Evolutionary conservation across 768 basidiomycete species (phyloP).

Genomic region (Dentipellis sp.): DNA sequence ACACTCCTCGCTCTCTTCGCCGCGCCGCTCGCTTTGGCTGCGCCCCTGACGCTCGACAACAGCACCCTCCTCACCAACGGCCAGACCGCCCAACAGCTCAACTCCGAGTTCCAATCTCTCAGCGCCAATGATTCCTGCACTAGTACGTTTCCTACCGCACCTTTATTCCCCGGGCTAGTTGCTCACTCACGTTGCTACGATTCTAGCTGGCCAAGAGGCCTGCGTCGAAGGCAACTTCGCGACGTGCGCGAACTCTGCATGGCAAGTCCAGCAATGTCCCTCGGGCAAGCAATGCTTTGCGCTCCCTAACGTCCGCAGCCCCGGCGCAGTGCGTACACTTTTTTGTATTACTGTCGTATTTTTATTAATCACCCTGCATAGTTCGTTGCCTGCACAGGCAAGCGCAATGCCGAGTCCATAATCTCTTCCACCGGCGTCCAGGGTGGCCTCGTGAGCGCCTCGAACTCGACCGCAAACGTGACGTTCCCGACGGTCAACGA

Average conservation of each 20-base stretch:
- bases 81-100: slow-evolving; percentile 40
- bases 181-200: slow-evolving; percentile 8
- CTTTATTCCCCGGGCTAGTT: background rate
- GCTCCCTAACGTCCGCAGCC: slow-evolving; percentile 31
- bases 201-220: slow-evolving; percentile 31
- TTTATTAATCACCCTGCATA: slow-evolving; percentile 12
- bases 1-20: slow-evolving; percentile 13
- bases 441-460: slow-evolving; percentile 29
- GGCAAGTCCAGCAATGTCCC: slow-evolving; percentile 30
- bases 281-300: slow-evolving; percentile 38
- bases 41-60: slow-evolving; percentile 29
- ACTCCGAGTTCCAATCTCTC: slow-evolving; percentile 33
- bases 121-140: slow-evolving; percentile 35
- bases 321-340: slow-evolving; percentile 34
- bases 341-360: background rate
- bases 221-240: slow-evolving; percentile 35
- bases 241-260: slow-evolving; percentile 31
- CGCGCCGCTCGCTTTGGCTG: slow-evolving; percentile 21
- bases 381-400: slow-evolving; percentile 44
- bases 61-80: slow-evolving; percentile 39
- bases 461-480: slow-evolving; percentile 8
- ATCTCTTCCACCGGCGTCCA: slow-evolving; percentile 39
- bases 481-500: slow-evolving; percentile 12
- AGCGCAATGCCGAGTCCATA: slow-evolving; percentile 33
- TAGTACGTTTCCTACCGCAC: slow-evolving; percentile 22